A percentile compares a stretch with the other conserved stretches of the same genome.
phyloP scores from a whole-genome alignment of 2,329 filamentous ascomycete genomes.

The Fusarium decemcellulare region DNA sequence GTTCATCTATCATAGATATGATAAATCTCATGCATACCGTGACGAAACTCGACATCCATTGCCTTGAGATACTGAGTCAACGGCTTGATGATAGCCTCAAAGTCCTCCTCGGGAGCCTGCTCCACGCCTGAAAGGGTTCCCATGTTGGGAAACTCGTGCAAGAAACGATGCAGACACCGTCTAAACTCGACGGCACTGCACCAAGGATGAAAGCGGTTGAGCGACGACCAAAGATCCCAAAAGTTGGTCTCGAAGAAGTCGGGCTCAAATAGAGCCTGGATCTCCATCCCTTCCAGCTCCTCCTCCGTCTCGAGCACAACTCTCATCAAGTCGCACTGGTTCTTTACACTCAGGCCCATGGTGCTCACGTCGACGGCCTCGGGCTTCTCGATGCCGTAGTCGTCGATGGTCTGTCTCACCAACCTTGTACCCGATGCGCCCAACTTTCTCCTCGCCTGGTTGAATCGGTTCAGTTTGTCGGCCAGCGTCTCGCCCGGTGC shows the following conservation, averaged over 20 bases:
- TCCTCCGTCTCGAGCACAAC: conserved; percentile 47
- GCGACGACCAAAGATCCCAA: conserved; percentile 47
- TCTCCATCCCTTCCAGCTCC: conserved; percentile 45
- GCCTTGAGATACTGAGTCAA: conserved; percentile 45
- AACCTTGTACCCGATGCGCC: conserved; percentile 44
- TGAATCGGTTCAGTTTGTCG: conserved; percentile 43
- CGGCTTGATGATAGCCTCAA: conserved; percentile 46
- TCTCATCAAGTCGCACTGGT: conserved; percentile 47
- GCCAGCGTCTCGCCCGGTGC: conserved; percentile 40
- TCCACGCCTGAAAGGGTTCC: conserved; percentile 43
- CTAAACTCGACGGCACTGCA: conserved; percentile 47
- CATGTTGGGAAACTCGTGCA: conserved; percentile 48
- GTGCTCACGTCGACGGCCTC: conserved; percentile 45
- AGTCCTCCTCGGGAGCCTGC: conserved; percentile 46
- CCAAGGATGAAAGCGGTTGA: conserved; percentile 48
- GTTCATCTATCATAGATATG: not conserved
- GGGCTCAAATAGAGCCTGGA: conserved; percentile 43
- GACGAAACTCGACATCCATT: conserved; percentile 46
- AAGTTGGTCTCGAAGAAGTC: conserved; percentile 48
- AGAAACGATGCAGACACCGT: conserved; percentile 43
- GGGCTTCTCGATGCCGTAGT: conserved; percentile 32
- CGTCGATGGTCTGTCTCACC: conserved; percentile 39
- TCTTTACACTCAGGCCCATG: conserved; percentile 48
- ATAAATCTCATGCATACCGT: conserved; percentile 32
- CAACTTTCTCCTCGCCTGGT: conserved; percentile 40